Percentiles rank a stretch among this genome's conserved stretches.
Evolutionary conservation across 2,329 filamentous ascomycete species (phyloP).

Genomic region (Pseudofabraea citricarpa): DNA sequence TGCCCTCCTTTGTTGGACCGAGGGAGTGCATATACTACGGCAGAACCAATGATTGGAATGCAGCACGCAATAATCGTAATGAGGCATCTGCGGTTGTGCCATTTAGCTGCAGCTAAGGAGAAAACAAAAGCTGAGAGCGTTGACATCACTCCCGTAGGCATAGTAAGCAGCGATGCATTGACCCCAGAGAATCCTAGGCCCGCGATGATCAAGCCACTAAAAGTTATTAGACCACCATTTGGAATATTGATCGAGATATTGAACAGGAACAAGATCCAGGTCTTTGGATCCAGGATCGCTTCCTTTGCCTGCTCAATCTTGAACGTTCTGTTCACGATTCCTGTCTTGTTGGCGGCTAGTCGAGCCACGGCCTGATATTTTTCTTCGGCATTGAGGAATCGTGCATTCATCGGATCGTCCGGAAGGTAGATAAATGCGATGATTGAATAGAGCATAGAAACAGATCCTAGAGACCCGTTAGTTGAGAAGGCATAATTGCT

Average conservation of each 20-base stretch:
- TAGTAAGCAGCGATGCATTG: slow-evolving; percentile 40
- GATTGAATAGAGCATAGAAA: slow-evolving; percentile 21
- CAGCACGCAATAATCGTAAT: slow-evolving; percentile 26
- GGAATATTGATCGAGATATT: slow-evolving; percentile 28
- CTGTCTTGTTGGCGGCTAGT: slow-evolving; percentile 49
- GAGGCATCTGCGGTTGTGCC: slow-evolving; percentile 25
- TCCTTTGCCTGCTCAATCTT: slow-evolving; percentile 42
- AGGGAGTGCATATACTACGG: slow-evolving; percentile 25
- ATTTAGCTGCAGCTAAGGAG: slow-evolving; percentile 26
- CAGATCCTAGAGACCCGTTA: slow-evolving; percentile 15
- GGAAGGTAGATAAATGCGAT: slow-evolving; percentile 40
- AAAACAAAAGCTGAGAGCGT: slow-evolving; percentile 27
- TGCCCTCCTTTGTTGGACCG: slow-evolving; percentile 31
- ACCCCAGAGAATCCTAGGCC: slow-evolving; percentile 29
- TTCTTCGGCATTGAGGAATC: slow-evolving; percentile 31
- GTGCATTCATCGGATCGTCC: slow-evolving; percentile 40
- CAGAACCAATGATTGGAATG: slow-evolving; percentile 27
- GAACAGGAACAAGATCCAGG: slow-evolving; percentile 21
- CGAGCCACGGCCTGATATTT: slow-evolving; percentile 42
- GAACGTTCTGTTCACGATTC: slow-evolving; percentile 44
- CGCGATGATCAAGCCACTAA: slow-evolving; percentile 30
- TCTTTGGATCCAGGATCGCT: slow-evolving; percentile 33
- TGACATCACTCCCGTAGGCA: slow-evolving; percentile 51
- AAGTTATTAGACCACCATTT: slow-evolving; percentile 35
- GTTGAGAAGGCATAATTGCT: neutral